Percentiles rank a stretch among this genome's conserved stretches.
These are phyloP conservation scores for Candida berthetii DNA, from an alignment of 805 yeast genomes.

Conservation along the genomic window DNA sequence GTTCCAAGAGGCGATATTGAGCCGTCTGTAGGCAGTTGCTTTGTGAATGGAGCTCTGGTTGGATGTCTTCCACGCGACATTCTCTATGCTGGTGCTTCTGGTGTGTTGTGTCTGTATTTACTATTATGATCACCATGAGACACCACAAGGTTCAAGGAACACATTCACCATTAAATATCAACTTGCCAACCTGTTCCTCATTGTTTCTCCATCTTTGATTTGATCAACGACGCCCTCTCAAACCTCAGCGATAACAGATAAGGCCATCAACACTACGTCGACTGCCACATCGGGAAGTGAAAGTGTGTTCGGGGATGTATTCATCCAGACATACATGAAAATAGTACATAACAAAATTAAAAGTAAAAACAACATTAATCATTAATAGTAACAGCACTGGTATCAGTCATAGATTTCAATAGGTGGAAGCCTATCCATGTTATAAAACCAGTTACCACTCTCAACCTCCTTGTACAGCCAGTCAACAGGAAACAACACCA, in stretches of 20 bases:
- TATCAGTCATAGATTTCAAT: conserved; percentile 82
- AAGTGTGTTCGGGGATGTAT: neutral
- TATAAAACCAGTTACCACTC: conserved; percentile 92
- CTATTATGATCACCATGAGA: too few relatives aligned
- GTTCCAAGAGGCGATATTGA: neutral
- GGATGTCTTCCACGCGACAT: neutral
- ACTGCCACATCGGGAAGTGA: neutral
- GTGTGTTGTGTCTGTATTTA: too few relatives aligned
- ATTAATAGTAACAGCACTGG: too few relatives aligned
- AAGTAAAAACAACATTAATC: too few relatives aligned
- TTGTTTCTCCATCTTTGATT: neutral
- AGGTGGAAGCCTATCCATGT: conserved; percentile 90
- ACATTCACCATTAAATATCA: too few relatives aligned
- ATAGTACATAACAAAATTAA: too few relatives aligned
- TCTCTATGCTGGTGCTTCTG: neutral
- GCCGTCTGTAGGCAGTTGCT: neutral
- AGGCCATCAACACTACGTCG: neutral
- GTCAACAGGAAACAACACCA: conserved; percentile 87
- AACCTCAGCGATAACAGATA: neutral
- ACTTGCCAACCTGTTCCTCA: too few relatives aligned
- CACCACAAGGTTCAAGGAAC: too few relatives aligned
- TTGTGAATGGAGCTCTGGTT: neutral
- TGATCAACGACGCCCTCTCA: neutral
- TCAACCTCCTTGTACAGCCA: conserved; percentile 89
- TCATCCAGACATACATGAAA: too few relatives aligned